Conservation (phyloP, 2,329 filamentous ascomycete genomes). For the Rutstroemia sp. region DNA sequence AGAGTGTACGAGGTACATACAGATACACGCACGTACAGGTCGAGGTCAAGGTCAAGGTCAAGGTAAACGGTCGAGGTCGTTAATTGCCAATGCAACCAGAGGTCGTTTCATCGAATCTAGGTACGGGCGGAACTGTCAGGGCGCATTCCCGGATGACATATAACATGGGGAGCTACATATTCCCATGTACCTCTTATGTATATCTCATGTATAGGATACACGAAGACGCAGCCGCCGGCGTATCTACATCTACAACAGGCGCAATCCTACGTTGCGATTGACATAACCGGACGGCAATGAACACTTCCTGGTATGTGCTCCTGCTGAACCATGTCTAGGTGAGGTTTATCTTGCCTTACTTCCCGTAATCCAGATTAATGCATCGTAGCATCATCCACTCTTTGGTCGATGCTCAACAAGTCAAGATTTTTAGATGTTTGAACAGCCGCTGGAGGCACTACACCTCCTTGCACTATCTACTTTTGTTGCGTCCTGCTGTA, state of each 20-base stretch:
- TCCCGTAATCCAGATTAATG: conserved; percentile 1
- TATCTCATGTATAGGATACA: conserved; percentile 16
- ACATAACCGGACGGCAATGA: conserved; percentile 14
- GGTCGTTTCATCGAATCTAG: conserved; percentile 15
- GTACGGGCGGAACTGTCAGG: conserved; percentile 26
- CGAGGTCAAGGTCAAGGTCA: no score
- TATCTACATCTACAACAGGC: conserved; percentile 6
- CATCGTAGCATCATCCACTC: conserved; percentile 7
- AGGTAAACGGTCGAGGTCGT: no score
- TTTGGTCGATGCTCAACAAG: conserved; percentile 6
- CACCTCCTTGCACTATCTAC: not conserved
- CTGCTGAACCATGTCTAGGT: conserved; percentile 1
- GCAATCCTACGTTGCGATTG: not conserved
- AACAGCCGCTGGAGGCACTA: conserved; percentile 1
- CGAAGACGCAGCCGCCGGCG: not conserved
- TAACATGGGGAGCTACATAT: conserved; percentile 12
- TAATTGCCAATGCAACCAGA: not conserved
- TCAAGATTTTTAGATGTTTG: conserved; percentile 2
- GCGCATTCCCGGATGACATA: conserved; percentile 21
- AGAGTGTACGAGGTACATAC: no score
- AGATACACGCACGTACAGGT: no score
- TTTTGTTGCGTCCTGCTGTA: not conserved
- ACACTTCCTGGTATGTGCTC: conserved; percentile 22
- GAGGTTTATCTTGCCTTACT: not conserved
- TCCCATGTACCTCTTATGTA: conserved; percentile 12